Conservation (phyloP, 2,329 filamentous ascomycete species). For the Alternaria longipes region DNA sequence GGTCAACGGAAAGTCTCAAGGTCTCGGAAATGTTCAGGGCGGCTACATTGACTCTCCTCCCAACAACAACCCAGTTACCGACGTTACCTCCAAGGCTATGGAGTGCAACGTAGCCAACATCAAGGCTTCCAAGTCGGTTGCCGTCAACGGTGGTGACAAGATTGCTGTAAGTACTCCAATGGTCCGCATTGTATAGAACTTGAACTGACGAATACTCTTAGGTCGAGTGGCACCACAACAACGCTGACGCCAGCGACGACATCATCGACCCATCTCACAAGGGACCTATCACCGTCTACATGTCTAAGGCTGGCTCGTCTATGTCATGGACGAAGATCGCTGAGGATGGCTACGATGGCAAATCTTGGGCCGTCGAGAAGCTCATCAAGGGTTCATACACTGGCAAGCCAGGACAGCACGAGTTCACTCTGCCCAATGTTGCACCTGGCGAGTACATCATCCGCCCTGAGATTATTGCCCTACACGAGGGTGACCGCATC, state of each 20-base stretch:
- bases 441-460: constrained; percentile 55
- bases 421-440: constrained; percentile 53
- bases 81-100: constrained; percentile 48
- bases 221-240: constrained; percentile 63
- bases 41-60: constrained; percentile 61
- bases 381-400: constrained; percentile 45
- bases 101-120: constrained; percentile 48
- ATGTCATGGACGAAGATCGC: constrained; percentile 61
- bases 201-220: constrained; percentile 11
- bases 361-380: constrained; percentile 52
- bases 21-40: constrained; percentile 45
- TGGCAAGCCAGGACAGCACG: constrained; percentile 53
- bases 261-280: constrained; percentile 63
- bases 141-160: constrained; percentile 60
- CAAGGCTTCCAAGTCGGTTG: constrained; percentile 54
- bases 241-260: constrained; percentile 56
- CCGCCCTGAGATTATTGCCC: constrained; percentile 57
- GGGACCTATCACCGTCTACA: constrained; percentile 63
- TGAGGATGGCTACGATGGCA: constrained; percentile 48
- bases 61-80: constrained; percentile 48
- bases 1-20: constrained; percentile 55
- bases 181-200: background rate
- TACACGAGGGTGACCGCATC: constrained; percentile 51
- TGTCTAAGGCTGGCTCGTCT: constrained; percentile 55
- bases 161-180: constrained; percentile 35